Conservation (phyloP, 306 rosid species). For the Casuarina glauca region DNA sequence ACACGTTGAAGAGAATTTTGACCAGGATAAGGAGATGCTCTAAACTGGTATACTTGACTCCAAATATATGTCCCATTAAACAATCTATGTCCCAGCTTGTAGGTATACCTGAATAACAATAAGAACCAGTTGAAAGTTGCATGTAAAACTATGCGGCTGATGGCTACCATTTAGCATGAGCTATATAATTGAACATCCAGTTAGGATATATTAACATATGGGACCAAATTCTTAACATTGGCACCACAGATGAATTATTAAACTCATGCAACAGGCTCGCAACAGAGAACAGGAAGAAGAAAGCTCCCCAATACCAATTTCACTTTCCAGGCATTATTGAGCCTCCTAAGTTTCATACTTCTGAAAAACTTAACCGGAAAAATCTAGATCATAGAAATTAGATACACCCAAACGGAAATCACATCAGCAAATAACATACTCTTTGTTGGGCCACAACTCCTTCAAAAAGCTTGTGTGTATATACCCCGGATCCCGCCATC, state of each 20-base stretch:
- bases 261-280: too few relatives aligned
- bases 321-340: neutral
- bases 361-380: too few relatives aligned
- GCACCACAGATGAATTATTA: too few relatives aligned
- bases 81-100: slow-evolving; percentile 79
- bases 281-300: too few relatives aligned
- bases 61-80: slow-evolving; percentile 56
- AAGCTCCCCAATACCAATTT: neutral
- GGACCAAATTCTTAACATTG: neutral
- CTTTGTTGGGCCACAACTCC: slow-evolving; percentile 81
- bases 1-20: slow-evolving; percentile 85
- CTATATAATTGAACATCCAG: neutral
- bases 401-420: too few relatives aligned
- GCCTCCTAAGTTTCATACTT: too few relatives aligned
- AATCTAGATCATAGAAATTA: too few relatives aligned
- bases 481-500: slow-evolving; percentile 95
- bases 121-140: neutral
- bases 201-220: neutral
- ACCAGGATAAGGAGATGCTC: slow-evolving; percentile 91
- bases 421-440: slow-evolving; percentile 32
- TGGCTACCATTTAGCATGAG: neutral
- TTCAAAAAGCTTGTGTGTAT: slow-evolving; percentile 82
- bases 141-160: neutral
- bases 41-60: slow-evolving; percentile 72
- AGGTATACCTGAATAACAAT: slow-evolving; percentile 54